A percentile compares a stretch with the other conserved stretches of the same genome.
Conservation (phyloP, 805 yeast genomes). For the Candida qinlingensis region DNA sequence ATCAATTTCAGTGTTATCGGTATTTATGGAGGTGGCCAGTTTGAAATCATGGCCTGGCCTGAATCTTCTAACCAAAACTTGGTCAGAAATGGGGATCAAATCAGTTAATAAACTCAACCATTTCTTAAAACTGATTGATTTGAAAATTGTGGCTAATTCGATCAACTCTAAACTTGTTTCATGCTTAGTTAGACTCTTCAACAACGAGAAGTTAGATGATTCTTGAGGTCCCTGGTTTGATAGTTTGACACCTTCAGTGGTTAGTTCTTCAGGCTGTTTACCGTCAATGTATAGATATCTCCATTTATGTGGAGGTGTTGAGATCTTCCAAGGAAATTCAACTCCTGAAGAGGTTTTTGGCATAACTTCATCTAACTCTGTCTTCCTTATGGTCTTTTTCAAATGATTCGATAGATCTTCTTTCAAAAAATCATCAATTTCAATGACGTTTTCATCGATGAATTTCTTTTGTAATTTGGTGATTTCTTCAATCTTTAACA, state of each 20-base stretch:
- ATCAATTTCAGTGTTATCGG: constrained; percentile 26
- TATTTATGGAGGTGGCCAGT: constrained; percentile 63
- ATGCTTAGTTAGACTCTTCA: constrained; percentile 14
- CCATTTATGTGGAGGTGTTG: constrained; percentile 92
- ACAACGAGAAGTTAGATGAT: constrained; percentile 47
- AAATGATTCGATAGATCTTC: constrained; percentile 45
- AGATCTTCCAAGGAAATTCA: constrained; percentile 76
- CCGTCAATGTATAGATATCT: constrained; percentile 82
- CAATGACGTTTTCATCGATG: constrained; percentile 62
- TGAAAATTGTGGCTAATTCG: constrained; percentile 53
- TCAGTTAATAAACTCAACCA: constrained; percentile 65
- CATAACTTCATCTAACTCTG: constrained; percentile 56
- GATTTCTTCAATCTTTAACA: constrained; percentile 38
- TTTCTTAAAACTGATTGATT: constrained; percentile 56
- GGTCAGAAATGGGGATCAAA: constrained; percentile 57
- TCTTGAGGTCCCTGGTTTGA: constrained; percentile 42
- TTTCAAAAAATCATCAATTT: constrained; percentile 58
- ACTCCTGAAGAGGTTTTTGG: constrained; percentile 56
- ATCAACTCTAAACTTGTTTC: constrained; percentile 38
- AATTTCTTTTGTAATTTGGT: constrained; percentile 45
- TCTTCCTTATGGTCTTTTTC: constrained; percentile 41
- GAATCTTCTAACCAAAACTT: constrained; percentile 74
- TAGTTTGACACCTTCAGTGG: constrained; percentile 26
- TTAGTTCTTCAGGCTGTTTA: constrained; percentile 29
- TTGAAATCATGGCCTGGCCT: constrained; percentile 95